These are phyloP conservation scores for Gamsiella multidivaricata DNA, from an alignment of 192 early-diverging fungal species.

Conservation along the genomic window DNA sequence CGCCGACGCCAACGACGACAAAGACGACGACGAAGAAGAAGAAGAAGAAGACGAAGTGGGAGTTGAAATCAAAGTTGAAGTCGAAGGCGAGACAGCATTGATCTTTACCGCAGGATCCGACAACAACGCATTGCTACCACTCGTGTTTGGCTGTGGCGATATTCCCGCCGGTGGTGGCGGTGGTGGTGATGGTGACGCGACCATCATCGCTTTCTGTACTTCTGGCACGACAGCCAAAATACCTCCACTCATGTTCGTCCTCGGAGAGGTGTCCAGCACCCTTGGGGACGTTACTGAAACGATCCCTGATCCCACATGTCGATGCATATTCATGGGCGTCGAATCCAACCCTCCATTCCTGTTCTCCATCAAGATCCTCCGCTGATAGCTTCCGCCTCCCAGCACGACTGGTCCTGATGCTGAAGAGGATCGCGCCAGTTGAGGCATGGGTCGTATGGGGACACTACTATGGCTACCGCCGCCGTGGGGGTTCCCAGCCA, in stretches of 20 bases:
- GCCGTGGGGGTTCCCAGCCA: conserved; percentile 17
- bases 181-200: neutral
- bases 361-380: conserved; percentile 32
- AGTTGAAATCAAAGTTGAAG: too few relatives aligned
- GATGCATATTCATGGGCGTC: conserved; percentile 17
- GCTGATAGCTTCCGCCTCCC: conserved; percentile 23
- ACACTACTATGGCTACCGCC: neutral
- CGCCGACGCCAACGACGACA: too few relatives aligned
- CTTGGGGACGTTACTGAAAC: conserved; percentile 16
- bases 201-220: neutral
- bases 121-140: too few relatives aligned
- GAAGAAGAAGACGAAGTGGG: too few relatives aligned
- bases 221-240: neutral
- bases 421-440: conserved; percentile 11
- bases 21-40: too few relatives aligned
- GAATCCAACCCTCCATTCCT: conserved; percentile 23
- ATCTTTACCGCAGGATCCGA: too few relatives aligned
- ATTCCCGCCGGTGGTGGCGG: neutral
- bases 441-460: conserved; percentile 2
- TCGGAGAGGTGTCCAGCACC: conserved; percentile 20
- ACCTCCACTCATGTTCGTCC: too few relatives aligned
- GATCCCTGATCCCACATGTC: conserved; percentile 1
- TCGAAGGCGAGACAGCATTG: too few relatives aligned
- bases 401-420: conserved; percentile 18
- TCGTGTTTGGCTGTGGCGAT: neutral